Conservation (phyloP, 805 yeast genomes). For the Candida succiphila region DNA sequence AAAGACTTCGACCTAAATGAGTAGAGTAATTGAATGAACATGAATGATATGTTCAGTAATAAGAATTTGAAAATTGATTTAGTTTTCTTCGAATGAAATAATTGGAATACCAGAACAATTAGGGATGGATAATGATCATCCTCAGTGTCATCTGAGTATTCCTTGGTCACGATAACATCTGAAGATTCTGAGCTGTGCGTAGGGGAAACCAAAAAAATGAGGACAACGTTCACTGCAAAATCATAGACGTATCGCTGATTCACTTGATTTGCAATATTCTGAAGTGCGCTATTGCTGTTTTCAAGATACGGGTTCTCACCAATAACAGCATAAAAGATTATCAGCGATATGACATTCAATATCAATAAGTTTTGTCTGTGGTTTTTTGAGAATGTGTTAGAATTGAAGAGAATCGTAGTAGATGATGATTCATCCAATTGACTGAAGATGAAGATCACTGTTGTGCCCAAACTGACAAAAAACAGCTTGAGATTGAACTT, state of each 20-base stretch:
- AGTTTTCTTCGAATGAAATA: constrained; percentile 54
- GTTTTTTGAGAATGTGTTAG: constrained; percentile 11
- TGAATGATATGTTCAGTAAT: constrained; percentile 78
- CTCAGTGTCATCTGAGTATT: too few species aligned
- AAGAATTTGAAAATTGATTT: constrained; percentile 83
- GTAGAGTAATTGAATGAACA: constrained; percentile 88
- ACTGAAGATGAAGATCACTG: constrained; percentile 17
- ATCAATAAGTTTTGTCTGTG: constrained; percentile 15
- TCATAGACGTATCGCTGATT: too few species aligned
- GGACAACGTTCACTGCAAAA: too few species aligned
- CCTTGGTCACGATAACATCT: too few species aligned
- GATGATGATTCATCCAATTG: constrained; percentile 11
- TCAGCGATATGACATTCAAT: constrained; percentile 8
- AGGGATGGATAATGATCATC: too few species aligned
- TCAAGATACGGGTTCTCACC: too few species aligned
- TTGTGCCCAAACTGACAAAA: constrained; percentile 19
- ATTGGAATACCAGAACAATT: too few species aligned
- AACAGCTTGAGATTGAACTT: constrained; percentile 19
- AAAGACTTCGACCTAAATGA: constrained; percentile 88
- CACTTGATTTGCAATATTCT: too few species aligned
- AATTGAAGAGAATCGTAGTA: constrained; percentile 12
- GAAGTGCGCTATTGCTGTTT: too few species aligned
- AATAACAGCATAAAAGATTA: too few species aligned
- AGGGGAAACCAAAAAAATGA: too few species aligned
- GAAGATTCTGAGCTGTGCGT: too few species aligned